Percentiles rank a stretch among this genome's conserved stretches.
Conservation (phyloP, 352 stramenopile genomes). For the Pilasporangium apinafurcum region DNA sequence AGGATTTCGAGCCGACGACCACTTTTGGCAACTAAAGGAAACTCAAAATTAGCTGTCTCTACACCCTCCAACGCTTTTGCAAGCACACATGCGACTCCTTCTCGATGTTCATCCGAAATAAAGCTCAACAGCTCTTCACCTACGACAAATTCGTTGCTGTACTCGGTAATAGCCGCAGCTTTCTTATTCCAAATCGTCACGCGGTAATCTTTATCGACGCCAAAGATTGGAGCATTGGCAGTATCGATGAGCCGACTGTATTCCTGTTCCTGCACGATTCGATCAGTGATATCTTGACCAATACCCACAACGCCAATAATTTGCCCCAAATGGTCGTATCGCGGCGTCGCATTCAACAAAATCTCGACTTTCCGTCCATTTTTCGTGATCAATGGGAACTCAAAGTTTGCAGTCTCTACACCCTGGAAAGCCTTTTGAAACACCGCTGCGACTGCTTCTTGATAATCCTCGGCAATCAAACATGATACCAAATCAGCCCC, state of each 20-base stretch:
- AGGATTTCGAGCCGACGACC: constrained; percentile 69
- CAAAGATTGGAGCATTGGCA: constrained; percentile 80
- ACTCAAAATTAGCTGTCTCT: constrained; percentile 83
- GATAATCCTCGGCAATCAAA: constrained; percentile 72
- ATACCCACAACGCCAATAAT: constrained; percentile 76
- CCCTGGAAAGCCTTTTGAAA: constrained; percentile 67
- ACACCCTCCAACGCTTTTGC: constrained; percentile 53
- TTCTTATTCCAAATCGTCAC: constrained; percentile 94
- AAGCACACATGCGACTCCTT: constrained; percentile 58
- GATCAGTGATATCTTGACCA: constrained; percentile 78
- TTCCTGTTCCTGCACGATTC: constrained; percentile 75
- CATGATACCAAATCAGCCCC: constrained; percentile 68
- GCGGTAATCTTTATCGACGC: constrained; percentile 68
- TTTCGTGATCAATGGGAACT: constrained; percentile 83
- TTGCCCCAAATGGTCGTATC: constrained; percentile 50
- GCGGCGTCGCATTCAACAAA: constrained; percentile 67
- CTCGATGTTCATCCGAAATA: constrained; percentile 57
- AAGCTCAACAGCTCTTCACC: constrained; percentile 67
- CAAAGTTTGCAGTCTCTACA: constrained; percentile 64
- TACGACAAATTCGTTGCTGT: constrained; percentile 82
- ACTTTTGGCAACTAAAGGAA: constrained; percentile 71
- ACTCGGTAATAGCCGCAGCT: constrained; percentile 83
- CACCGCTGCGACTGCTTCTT: constrained; percentile 52
- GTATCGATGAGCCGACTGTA: constrained; percentile 78
- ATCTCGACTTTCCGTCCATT: constrained; percentile 68